Base-by-base conservation (phyloP, 108 stramenopile species). In the Mayamaea pseudoterrestris region DNA sequence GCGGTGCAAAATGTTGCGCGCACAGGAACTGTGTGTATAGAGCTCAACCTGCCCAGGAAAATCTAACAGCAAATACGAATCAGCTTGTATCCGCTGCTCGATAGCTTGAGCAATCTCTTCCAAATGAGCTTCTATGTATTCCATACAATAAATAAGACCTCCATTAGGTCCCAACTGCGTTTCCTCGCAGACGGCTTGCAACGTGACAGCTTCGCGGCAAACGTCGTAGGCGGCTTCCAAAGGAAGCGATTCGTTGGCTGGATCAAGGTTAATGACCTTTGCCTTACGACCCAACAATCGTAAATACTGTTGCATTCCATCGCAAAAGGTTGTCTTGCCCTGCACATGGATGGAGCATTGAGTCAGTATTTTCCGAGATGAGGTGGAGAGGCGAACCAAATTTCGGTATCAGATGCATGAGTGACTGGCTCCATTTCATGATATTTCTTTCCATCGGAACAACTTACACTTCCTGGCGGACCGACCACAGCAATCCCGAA, bases 41-140 rank as follows among this genome's bases (percentile, higher is more conserved):
- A 99, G 53, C 65, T 99, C 98, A 36, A 93, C 84, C 66, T 99
- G 98, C 17, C 98, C 98, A 5, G 98, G 98, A 26, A 91, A 71
- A 64, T 99, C 98, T 30, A 99, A 78, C 3, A 99, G 53, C 13
- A 97, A 42, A 60, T 99, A 98, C 27, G 3, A 53, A 25, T 36
- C 35, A 30, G 13, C 18, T 43, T 41, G 30, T 12, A 70, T 37
- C 18, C 42, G 40, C 18, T 61, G 47, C 47, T 54, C 41, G 14
- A 78, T 58, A 41, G 71, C 67, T 34, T 66, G 51, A 2, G 83
- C 36, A 4, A 83, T 49, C 45, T 73, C 53, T 16, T 65, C 74
- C 7, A 78, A 35, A 52, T 90, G 83, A 27, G 67, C 71, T 42
- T 83, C 81, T 46, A 99, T 65, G 55, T 92, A 93, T 66, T 97